Evolutionary conservation across 2,329 filamentous ascomycete genomes (phyloP), one percentile per base, ranked within the genome.

Genomic region (Alternaria incomplexa): DNA sequence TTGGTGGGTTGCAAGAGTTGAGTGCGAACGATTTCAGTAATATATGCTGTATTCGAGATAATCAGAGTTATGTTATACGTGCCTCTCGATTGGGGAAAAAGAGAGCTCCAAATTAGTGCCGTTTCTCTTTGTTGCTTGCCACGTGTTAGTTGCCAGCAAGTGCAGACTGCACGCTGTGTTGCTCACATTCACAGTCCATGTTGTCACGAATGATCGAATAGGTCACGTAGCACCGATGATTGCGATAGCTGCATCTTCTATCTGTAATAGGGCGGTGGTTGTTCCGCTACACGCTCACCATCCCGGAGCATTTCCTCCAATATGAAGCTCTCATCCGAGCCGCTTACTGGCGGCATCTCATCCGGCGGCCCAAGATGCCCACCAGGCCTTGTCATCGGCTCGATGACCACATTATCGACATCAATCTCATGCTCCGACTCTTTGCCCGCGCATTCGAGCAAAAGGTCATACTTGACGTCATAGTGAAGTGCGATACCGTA

Each of bases 401-500:
- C 56, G 7, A 73, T 61, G 10, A 26, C 25, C 3, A 73, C 62
- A 53, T 65, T 47, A 15, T 62, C 57, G 32, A 66, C 61, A 30
- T 64, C 46, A 5, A 66, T 54, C 20, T 69, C 66, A 43, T 71
- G 61, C 51, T 72, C 68, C 20, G 63, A 70, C 58, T 68, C 62
- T 47, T 66, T 70, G 8, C 68, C 69, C 6, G 52, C 69, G 25
- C 70, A 70, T 12, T 66, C 68, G 5, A 74, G 47, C 32, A 70
- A 52, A 10, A 73, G 20, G n/a, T 66, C 62, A 12, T 69, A 68
- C 23, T 54, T 62, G 36, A 74, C 54, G 36, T 66, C 64, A 40
- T 74, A 73, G 6, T 36, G 45, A 15, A 68, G 40, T 6, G 66
- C 63, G 2, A 73, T 30, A 5, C 66, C 63, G 22, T 73, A 73